Evolutionary conservation across 176 grass and related monocot genomes (phyloP).

Genomic region (Oryza glaberrima): DNA sequence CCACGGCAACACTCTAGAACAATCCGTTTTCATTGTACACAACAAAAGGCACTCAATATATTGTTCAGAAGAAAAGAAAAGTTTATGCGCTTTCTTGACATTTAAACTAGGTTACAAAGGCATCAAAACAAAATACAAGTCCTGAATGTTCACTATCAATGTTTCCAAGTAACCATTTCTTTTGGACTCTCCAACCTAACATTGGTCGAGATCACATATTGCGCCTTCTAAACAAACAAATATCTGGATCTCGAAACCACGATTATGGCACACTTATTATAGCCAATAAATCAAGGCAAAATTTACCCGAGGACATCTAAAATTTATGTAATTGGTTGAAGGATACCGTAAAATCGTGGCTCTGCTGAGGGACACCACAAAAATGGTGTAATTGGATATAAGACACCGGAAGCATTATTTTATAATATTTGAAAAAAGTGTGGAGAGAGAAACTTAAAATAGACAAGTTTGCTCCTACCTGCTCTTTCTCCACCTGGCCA

Average conservation of each 20-base stretch:
- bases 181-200: not conserved
- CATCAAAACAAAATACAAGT: not conserved
- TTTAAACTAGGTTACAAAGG: conserved; percentile 20
- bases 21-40: not conserved
- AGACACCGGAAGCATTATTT: too few species aligned
- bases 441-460: too few species aligned
- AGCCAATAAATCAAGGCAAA: not conserved
- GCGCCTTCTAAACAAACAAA: not conserved
- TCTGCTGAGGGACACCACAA: too few species aligned
- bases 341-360: too few species aligned
- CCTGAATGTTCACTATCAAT: not conserved
- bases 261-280: not conserved
- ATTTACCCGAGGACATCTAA: too few species aligned
- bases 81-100: conserved; percentile 30
- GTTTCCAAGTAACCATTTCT: not conserved
- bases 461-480: too few species aligned
- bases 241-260: not conserved
- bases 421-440: too few species aligned
- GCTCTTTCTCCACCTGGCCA: too few species aligned
- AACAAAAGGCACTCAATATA: too few species aligned
- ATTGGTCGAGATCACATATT: not conserved
- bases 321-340: too few species aligned
- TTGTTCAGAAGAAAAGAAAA: not conserved
- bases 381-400: too few species aligned
- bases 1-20: conserved; percentile 20